Conservation (phyloP, 306 rosid species). For the Glycine latifolia region DNA sequence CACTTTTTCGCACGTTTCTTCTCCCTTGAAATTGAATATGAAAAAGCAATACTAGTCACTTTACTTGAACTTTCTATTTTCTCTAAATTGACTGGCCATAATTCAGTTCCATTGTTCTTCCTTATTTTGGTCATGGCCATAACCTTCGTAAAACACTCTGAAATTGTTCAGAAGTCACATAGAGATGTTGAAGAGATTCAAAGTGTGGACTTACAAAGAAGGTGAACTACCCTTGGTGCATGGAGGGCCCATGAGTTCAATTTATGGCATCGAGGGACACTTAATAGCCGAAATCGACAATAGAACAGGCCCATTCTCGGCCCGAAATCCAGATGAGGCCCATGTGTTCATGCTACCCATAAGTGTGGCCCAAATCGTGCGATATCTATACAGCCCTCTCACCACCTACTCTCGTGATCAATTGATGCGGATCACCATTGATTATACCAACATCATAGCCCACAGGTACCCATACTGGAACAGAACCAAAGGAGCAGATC, state of each 20-base stretch:
- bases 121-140: neutral
- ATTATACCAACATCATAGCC: slow-evolving; percentile 60
- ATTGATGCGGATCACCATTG: slow-evolving; percentile 54
- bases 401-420: slow-evolving; percentile 54
- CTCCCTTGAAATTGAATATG: neutral
- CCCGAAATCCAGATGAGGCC: slow-evolving; percentile 71
- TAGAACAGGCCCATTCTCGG: slow-evolving; percentile 54
- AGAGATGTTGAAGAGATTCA: slow-evolving; percentile 84
- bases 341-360: slow-evolving; percentile 69
- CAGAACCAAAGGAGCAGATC: slow-evolving; percentile 71
- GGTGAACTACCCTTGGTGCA: slow-evolving; percentile 75
- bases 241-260: slow-evolving; percentile 63
- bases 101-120: too few relatives aligned
- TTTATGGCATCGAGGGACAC: slow-evolving; percentile 75
- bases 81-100: too few relatives aligned
- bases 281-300: slow-evolving; percentile 69
- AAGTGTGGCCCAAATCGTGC: slow-evolving; percentile 58
- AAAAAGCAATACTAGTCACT: neutral
- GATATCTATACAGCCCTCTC: slow-evolving; percentile 57
- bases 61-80: neutral
- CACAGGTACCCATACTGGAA: slow-evolving; percentile 70
- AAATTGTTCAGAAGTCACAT: slow-evolving; percentile 62
- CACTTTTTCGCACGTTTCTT: neutral
- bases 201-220: slow-evolving; percentile 79
- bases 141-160: neutral